Evolutionary conservation across 2,329 filamentous ascomycete genomes (phyloP), one percentile per base, ranked within the genome.

Genomic region (Pseudopithomyces chartarum): DNA sequence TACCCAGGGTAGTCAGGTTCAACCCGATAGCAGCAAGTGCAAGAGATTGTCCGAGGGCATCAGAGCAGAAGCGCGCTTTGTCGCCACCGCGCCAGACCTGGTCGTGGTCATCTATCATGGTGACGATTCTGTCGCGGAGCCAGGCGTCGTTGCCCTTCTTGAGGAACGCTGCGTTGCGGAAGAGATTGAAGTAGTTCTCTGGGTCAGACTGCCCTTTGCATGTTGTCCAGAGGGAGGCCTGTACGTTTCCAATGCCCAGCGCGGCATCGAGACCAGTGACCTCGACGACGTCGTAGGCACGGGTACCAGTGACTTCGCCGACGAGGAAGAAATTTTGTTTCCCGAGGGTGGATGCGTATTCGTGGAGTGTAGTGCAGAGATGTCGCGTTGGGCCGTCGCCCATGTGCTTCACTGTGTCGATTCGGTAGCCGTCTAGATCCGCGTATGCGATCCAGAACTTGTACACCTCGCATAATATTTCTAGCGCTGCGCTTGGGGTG

Each of bases 341-440:
- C 4, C 63, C 61, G 11, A 62, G 36, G 17, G 39, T 34, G 7
- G 32, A 43, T 8, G 59, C 59, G 52, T 57, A 67, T 48, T 67
- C 64, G 32, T 67, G 61, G 17, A 67, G 59, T 0, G 55, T 53
- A 19, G 60, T 61, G 56, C 56, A 59, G 42, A 67, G 61, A 36
- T 64, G 56, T 11, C 64, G 55, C 1, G 64, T 64, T 39, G 63
- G 61, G 19, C 64, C 63, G 26, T 60, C 53, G 12, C 61, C 64
- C 61, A 67, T 65, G 43, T 67, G 64, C 46, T 64, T 67, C 13
- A 67, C 63, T 1, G 64, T 67, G 43, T 67, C 64, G 36, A 67
- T 59, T n/a, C 64, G 57, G 43, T 59, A 67, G 1, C 62, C 64
- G 32, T 67, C 62, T 1, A 62, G 57, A 38, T 67, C 64, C 7